These are phyloP conservation scores for Bolboschoenoplectus hybrid DNA, from an alignment of 202 grass and related monocot genomes.

Conservation along the genomic window DNA sequence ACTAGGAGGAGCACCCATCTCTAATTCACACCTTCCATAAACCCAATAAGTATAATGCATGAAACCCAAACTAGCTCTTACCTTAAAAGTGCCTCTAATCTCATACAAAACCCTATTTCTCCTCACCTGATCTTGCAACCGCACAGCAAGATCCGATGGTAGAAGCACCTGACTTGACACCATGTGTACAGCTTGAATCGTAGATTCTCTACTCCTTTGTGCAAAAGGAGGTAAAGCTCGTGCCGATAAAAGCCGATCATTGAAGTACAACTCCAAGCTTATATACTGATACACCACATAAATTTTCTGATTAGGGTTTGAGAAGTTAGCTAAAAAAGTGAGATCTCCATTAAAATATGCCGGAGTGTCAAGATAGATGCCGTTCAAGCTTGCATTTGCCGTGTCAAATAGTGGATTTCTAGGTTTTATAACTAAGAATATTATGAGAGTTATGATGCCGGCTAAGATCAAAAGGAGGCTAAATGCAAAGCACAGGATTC, in stretches of 20 bases:
- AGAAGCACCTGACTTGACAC: conserved; percentile 75
- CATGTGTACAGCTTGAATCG: conserved; percentile 68
- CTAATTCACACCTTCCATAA: conserved; percentile 55
- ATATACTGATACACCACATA: conserved; percentile 58
- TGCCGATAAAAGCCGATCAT: conserved; percentile 55
- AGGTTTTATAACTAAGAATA: conserved; percentile 75
- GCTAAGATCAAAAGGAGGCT: conserved; percentile 74
- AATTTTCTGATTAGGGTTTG: conserved; percentile 88
- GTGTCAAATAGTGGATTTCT: conserved; percentile 60
- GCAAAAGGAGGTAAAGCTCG: conserved; percentile 68
- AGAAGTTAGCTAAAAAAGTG: conserved; percentile 71
- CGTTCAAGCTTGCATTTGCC: conserved; percentile 64
- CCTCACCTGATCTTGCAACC: conserved; percentile 70
- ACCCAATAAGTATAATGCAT: conserved; percentile 72
- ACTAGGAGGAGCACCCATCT: conserved; percentile 77
- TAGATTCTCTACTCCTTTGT: conserved; percentile 53
- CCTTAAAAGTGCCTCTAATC: conserved; percentile 67
- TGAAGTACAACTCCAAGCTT: conserved; percentile 71
- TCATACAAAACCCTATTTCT: conserved; percentile 69
- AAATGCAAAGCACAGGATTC: conserved; percentile 77
- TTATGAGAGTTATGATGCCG: conserved; percentile 59
- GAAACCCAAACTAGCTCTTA: conserved; percentile 62
- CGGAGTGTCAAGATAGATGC: conserved; percentile 59
- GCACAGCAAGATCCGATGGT: conserved; percentile 56
- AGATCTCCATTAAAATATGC: conserved; percentile 80